phyloP scores from a whole-genome alignment of 2,329 filamentous ascomycete genomes.

The Curvularia verruculosa region DNA sequence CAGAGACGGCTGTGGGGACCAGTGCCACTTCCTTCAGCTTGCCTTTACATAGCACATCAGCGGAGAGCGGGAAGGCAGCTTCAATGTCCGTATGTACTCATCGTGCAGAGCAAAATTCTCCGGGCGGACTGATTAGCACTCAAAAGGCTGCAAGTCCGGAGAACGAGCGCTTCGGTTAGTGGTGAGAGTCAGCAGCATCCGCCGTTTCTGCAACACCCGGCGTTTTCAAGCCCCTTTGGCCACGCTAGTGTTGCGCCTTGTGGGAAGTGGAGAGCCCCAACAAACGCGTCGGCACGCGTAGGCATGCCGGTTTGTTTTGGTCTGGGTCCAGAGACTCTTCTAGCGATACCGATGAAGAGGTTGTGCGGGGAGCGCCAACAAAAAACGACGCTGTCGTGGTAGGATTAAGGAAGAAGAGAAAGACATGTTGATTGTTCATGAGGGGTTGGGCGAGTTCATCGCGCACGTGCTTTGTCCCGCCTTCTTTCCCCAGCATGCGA shows the following conservation, averaged over 20 bases:
- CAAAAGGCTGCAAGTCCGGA: slow-evolving; percentile 4
- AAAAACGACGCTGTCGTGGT: background rate
- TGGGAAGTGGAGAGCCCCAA: slow-evolving; percentile 18
- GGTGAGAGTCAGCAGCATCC: slow-evolving; percentile 12
- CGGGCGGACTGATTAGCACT: slow-evolving; percentile 6
- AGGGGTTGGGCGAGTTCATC: background rate
- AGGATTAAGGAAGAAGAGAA: background rate
- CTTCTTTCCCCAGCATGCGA: background rate
- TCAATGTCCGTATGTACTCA: background rate
- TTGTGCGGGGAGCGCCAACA: background rate
- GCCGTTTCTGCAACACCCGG: slow-evolving; percentile 21
- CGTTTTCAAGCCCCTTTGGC: slow-evolving; percentile 18
- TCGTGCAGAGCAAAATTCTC: slow-evolving; percentile 8
- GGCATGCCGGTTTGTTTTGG: slow-evolving; percentile 3
- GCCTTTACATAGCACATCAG: background rate
- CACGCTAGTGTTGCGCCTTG: slow-evolving; percentile 15
- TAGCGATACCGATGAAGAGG: background rate
- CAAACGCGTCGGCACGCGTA: slow-evolving; percentile 26
- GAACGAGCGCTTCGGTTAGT: slow-evolving; percentile 8
- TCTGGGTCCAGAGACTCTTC: background rate
- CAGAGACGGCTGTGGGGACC: slow-evolving; percentile 2
- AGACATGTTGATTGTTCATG: background rate
- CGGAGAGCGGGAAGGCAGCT: background rate
- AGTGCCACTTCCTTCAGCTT: slow-evolving; percentile 6
- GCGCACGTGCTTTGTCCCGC: background rate